Evolutionary conservation across 2,329 filamentous ascomycete genomes (phyloP).

Genomic region (Fusarium sp.): DNA sequence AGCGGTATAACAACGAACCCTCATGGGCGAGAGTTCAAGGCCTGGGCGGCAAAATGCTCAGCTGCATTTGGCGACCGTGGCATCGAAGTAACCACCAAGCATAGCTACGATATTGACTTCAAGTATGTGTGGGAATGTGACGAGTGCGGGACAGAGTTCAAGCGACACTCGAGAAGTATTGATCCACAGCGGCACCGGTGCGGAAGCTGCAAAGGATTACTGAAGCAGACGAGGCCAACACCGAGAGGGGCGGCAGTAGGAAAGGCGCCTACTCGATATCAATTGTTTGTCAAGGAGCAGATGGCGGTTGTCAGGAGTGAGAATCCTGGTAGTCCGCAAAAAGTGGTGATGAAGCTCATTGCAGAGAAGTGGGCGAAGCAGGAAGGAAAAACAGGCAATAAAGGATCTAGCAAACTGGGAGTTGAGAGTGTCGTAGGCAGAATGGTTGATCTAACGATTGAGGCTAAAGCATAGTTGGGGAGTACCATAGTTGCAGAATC

Average conservation of each 20-base stretch:
- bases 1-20: slow-evolving; percentile 79
- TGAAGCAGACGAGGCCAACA: slow-evolving; percentile 84
- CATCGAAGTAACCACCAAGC: slow-evolving; percentile 88
- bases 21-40: slow-evolving; percentile 87
- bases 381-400: slow-evolving; percentile 51
- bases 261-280: slow-evolving; percentile 58
- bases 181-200: slow-evolving; percentile 79
- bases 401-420: slow-evolving; percentile 29
- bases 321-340: slow-evolving; percentile 70
- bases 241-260: slow-evolving; percentile 58
- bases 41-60: slow-evolving; percentile 72
- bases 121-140: slow-evolving; percentile 90
- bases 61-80: slow-evolving; percentile 70
- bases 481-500: not conserved
- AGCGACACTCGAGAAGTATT: slow-evolving; percentile 88
- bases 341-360: slow-evolving; percentile 77
- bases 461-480: slow-evolving; percentile 28
- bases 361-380: slow-evolving; percentile 72
- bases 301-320: slow-evolving; percentile 71
- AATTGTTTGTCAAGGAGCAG: slow-evolving; percentile 73
- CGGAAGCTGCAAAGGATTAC: slow-evolving; percentile 76
- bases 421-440: slow-evolving; percentile 43
- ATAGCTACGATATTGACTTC: slow-evolving; percentile 90
- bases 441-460: slow-evolving; percentile 48
- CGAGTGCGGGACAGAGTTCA: slow-evolving; percentile 78